Evolutionary conservation across 108 stramenopile genomes (phyloP).

Genomic region (Stephanodiscus minutulus): DNA sequence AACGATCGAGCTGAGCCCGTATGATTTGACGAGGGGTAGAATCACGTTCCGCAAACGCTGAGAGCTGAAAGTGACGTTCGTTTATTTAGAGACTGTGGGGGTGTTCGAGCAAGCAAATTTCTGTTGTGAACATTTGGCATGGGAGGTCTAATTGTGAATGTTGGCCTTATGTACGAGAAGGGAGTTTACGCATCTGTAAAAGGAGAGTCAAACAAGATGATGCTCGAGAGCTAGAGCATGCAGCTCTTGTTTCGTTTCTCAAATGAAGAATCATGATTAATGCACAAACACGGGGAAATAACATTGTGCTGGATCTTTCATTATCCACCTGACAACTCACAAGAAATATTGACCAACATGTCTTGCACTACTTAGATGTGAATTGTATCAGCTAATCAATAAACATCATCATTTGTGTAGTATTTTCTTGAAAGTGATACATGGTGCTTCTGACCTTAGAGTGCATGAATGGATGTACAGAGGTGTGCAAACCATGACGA

Average conservation of each 20-base stretch:
- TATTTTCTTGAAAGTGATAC: neutral
- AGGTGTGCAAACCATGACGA: neutral
- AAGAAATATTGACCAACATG: neutral
- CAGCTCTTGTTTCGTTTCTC: neutral
- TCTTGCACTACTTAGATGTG: neutral
- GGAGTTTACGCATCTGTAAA: neutral
- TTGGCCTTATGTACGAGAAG: neutral
- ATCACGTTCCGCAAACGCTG: conserved; percentile 92
- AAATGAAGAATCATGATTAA: too few species aligned
- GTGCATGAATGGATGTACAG: neutral
- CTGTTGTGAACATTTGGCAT: neutral
- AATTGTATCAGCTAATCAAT: neutral
- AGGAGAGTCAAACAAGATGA: neutral
- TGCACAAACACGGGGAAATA: neutral
- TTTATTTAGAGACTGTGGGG: neutral
- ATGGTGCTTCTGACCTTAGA: neutral
- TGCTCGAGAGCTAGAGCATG: neutral
- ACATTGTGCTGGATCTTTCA: neutral
- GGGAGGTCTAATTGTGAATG: too few species aligned
- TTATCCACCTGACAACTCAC: neutral
- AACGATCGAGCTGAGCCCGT: conserved; percentile 89
- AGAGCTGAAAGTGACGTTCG: neutral
- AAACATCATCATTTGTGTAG: neutral
- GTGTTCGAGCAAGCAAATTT: neutral
- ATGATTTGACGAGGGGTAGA: conserved; percentile 93